Evolutionary conservation across 1,284 basidiomycete genomes (phyloP).

Genomic region (Rhodotorula sp.): DNA sequence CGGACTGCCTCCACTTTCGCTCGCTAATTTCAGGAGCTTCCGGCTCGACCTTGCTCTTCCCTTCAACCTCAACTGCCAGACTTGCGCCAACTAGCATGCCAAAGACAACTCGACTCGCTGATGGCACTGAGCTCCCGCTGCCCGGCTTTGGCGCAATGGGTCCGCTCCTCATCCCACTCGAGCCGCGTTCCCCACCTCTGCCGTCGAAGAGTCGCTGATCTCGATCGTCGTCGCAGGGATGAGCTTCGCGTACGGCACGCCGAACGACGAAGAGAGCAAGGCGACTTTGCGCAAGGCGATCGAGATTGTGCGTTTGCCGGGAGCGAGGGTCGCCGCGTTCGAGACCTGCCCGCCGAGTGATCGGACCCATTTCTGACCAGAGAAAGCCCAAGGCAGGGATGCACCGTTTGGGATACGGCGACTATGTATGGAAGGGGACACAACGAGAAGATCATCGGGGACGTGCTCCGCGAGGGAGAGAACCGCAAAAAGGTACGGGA

Average conservation of each 20-base stretch:
- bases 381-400: slow-evolving; percentile 7
- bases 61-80: too few species aligned
- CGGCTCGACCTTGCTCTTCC: background rate
- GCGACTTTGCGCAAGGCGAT: slow-evolving; percentile 32
- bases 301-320: slow-evolving; percentile 21
- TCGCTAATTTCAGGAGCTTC: background rate
- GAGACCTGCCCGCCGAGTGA: background rate
- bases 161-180: background rate
- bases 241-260: slow-evolving; percentile 31
- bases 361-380: background rate
- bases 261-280: slow-evolving; percentile 29
- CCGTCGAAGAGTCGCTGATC: too few species aligned
- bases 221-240: background rate
- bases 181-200: background rate
- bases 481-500: slow-evolving; percentile 19
- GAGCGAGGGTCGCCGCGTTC: too few species aligned
- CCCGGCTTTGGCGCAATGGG: slow-evolving; percentile 30
- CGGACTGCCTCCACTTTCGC: background rate
- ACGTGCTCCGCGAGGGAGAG: slow-evolving; percentile 20
- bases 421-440: slow-evolving; percentile 31
- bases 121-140: slow-evolving; percentile 4
- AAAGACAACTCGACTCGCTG: slow-evolving; percentile 13
- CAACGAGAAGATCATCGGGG: slow-evolving; percentile 40
- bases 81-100: slow-evolving; percentile 5
- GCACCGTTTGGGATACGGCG: slow-evolving; percentile 30